A percentile compares a stretch with the other conserved stretches of the same genome.
Evolutionary conservation across 768 basidiomycete species (phyloP).

Genomic region (Leccinum fibrillosum): DNA sequence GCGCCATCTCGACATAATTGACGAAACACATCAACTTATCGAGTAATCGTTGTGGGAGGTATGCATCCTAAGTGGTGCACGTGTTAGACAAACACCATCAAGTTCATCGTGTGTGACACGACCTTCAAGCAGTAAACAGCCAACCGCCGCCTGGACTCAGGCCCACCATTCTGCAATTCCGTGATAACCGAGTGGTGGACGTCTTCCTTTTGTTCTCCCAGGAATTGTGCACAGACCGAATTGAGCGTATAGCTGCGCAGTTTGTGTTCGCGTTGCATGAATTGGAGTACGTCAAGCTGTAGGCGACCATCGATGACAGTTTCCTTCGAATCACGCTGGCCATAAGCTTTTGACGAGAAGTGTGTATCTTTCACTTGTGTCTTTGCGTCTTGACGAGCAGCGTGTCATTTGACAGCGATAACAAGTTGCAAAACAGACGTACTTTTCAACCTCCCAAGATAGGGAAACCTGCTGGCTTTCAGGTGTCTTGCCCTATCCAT

Average conservation of each 20-base stretch:
- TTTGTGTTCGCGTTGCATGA: slow-evolving; percentile 99
- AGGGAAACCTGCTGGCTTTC: slow-evolving; percentile 65
- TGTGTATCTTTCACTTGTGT: slow-evolving; percentile 90
- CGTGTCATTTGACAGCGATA: slow-evolving; percentile 2
- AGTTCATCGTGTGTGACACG: neutral
- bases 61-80: slow-evolving; percentile 71
- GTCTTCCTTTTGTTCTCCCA: slow-evolving; percentile 99
- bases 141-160: slow-evolving; percentile 86
- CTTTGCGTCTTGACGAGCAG: slow-evolving; percentile 50
- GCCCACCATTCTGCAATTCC: slow-evolving; percentile 93
- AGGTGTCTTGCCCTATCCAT: slow-evolving; percentile 88
- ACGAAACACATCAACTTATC: slow-evolving; percentile 99
- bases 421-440: slow-evolving; percentile 7
- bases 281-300: slow-evolving; percentile 93
- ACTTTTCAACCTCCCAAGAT: slow-evolving; percentile 77
- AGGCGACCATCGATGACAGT: slow-evolving; percentile 87
- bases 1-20: slow-evolving; percentile 98
- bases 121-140: slow-evolving; percentile 99
- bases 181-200: slow-evolving; percentile 99
- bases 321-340: slow-evolving; percentile 94
- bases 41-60: slow-evolving; percentile 91
- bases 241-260: slow-evolving; percentile 96
- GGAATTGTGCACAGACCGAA: slow-evolving; percentile 95
- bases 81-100: slow-evolving; percentile 1
- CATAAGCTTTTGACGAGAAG: slow-evolving; percentile 97